Evolutionary conservation across 148 eudicot genomes (phyloP), one percentile per base, ranked within the genome.

Genomic region (Silene latifolia): DNA sequence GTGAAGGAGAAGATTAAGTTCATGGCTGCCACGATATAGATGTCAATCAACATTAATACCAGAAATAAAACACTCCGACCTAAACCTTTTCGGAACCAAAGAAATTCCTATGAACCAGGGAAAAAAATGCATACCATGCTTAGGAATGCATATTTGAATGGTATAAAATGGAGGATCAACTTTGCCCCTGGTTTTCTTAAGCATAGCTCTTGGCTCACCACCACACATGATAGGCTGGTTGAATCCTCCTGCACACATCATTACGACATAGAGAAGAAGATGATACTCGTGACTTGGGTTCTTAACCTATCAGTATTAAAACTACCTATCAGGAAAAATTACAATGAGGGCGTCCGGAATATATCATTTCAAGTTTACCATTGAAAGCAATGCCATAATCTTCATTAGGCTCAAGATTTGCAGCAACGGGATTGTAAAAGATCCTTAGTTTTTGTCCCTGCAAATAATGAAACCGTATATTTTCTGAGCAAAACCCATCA

Each of bases 221-320:
- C 98, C 93, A 80, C 98, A 94, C 98, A 94, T 91, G 57, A 94
- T 94, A 3, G 98, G 98, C 86, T 94, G 98, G 72, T 94, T 94
- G 82, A 94, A 94, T 6, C 98, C 97, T 27, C 98, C 97, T 94
- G 80, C 69, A 74, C 21, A 18, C 32, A 21, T 32, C n/a, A 9
- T 8, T 62, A 15, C 56, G 56, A 51, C 44, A 7, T 39, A 39
- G 44, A 39, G 2, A 39, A 39, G 8, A 39, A 1, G 9, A 39
- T 7, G 44, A 39, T 39, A 39, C 44, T 39, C 44, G 44, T 39
- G 44, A 39, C 44, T 39, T 39, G 44, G 44, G 44, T 39, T 39
- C 44, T 39, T 39, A 39, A 39, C 44, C 44, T 7, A 39, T 39
- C 8, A 35, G 44, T 3, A 39, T 6, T 39, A 39, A 32, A 32